A percentile compares a stretch with the other conserved stretches of the same genome.
Evolutionary conservation across 805 yeast genomes (phyloP).

Genomic region (Candida verbasci): DNA sequence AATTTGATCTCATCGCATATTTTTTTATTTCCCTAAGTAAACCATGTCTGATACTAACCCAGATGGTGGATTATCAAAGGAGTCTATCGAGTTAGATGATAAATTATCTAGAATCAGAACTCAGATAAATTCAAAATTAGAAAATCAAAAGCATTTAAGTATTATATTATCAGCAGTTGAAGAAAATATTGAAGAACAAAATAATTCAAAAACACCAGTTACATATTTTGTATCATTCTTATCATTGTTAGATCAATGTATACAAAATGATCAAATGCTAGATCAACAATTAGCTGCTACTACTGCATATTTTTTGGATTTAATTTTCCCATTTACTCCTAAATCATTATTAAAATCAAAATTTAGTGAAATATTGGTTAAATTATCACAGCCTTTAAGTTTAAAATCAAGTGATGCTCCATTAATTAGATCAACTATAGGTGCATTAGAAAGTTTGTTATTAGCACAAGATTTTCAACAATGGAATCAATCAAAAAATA

Average conservation of each 20-base stretch:
- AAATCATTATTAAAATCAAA: constrained; percentile 64
- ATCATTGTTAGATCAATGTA: constrained; percentile 73
- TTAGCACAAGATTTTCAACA: constrained; percentile 74
- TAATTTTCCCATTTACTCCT: constrained; percentile 72
- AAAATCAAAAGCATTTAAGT: constrained; percentile 83
- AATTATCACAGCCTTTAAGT: constrained; percentile 77
- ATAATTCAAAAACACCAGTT: constrained; percentile 59
- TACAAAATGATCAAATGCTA: constrained; percentile 42
- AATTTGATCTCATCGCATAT: constrained; percentile 6
- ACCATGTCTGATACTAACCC: constrained; percentile 31
- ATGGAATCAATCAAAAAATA: constrained; percentile 51
- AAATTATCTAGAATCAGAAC: constrained; percentile 63
- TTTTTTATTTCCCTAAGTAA: background rate
- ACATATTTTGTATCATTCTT: constrained; percentile 84
- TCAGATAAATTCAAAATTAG: constrained; percentile 74
- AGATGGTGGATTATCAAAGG: constrained; percentile 33
- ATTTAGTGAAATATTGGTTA: constrained; percentile 72
- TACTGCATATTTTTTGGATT: constrained; percentile 75
- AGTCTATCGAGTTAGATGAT: constrained; percentile 51
- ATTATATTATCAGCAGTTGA: constrained; percentile 84
- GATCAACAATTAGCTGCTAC: constrained; percentile 68
- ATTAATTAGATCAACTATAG: constrained; percentile 75
- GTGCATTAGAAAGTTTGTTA: constrained; percentile 75
- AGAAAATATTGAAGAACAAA: constrained; percentile 71
- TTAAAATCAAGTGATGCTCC: constrained; percentile 72